A percentile compares a stretch with the other conserved stretches of the same genome.
These are phyloP conservation scores for Pisolithus sp. DNA, from an alignment of 768 basidiomycete species.

Conservation along the genomic window DNA sequence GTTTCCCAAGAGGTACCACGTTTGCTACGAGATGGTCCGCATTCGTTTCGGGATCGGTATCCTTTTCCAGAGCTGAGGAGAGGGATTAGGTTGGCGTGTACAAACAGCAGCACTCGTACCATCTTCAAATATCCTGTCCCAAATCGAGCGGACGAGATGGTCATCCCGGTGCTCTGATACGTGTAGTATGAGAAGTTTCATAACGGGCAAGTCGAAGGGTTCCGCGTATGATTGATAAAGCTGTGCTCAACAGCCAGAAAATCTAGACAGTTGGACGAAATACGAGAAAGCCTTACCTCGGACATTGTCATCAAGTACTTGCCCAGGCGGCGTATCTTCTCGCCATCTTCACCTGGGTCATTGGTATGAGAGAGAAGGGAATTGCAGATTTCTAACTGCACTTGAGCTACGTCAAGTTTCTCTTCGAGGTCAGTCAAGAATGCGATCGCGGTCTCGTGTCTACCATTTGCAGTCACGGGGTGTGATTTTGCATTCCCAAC, in stretches of 20 bases:
- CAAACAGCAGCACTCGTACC: constrained; percentile 39
- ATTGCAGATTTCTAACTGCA: constrained; percentile 88
- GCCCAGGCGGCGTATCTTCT: constrained; percentile 54
- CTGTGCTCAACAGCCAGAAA: constrained; percentile 34
- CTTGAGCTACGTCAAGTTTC: constrained; percentile 93
- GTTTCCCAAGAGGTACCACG: constrained; percentile 68
- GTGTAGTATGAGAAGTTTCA: constrained; percentile 86
- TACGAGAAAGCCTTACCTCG: constrained; percentile 48
- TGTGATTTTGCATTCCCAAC: constrained; percentile 96
- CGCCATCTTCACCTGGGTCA: constrained; percentile 57
- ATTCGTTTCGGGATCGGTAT: constrained; percentile 45
- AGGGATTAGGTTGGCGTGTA: constrained; percentile 2
- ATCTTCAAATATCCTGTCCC: constrained; percentile 82
- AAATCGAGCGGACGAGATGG: constrained; percentile 72
- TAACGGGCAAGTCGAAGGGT: constrained; percentile 74
- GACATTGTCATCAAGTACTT: constrained; percentile 70
- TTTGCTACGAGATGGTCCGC: constrained; percentile 60
- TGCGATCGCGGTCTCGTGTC: constrained; percentile 86
- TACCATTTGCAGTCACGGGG: constrained; percentile 67
- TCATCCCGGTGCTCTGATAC: constrained; percentile 92
- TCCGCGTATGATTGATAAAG: constrained; percentile 85
- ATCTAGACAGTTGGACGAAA: not conserved
- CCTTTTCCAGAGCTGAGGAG: constrained; percentile 47
- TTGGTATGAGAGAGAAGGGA: constrained; percentile 53
- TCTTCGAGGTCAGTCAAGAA: constrained; percentile 95